Percentiles rank a stretch among this genome's conserved stretches.
Conservation (phyloP, 768 basidiomycete species). For the Pleurotus sapidus region DNA sequence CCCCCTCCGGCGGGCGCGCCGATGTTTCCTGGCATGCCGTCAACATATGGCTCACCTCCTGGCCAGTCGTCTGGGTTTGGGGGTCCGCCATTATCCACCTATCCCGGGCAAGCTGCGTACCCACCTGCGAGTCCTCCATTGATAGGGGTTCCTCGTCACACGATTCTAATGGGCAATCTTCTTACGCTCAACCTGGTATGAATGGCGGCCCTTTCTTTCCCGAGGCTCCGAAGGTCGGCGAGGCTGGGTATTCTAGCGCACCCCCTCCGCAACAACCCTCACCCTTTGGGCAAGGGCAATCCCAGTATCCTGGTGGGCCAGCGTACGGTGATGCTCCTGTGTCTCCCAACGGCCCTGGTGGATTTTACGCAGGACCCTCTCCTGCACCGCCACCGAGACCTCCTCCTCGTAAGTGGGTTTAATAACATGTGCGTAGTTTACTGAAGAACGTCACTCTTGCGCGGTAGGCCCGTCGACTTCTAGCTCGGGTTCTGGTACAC, state of each 20-base stretch:
- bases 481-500: slow-evolving; percentile 23
- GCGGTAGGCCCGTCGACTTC: not conserved
- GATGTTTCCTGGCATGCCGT: not conserved
- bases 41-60: slow-evolving; percentile 1
- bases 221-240: slow-evolving; percentile 2
- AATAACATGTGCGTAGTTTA: too few species aligned
- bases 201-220: slow-evolving; percentile 11
- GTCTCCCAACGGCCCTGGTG: too few species aligned
- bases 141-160: not conserved
- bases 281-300: not conserved
- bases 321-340: too few species aligned
- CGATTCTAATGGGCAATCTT: not conserved
- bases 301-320: not conserved
- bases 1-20: slow-evolving; percentile 9
- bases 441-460: too few species aligned
- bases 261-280: slow-evolving; percentile 9
- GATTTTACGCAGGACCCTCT: not conserved
- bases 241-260: slow-evolving; percentile 9
- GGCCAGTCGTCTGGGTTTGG: not conserved
- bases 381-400: slow-evolving; percentile 12
- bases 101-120: not conserved
- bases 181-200: not conserved
- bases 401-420: slow-evolving; percentile 14
- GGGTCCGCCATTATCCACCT: not conserved
- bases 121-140: not conserved